Evolutionary conservation across 345 rosid genomes (phyloP).

Genomic region (Rubroshorea leprosula): DNA sequence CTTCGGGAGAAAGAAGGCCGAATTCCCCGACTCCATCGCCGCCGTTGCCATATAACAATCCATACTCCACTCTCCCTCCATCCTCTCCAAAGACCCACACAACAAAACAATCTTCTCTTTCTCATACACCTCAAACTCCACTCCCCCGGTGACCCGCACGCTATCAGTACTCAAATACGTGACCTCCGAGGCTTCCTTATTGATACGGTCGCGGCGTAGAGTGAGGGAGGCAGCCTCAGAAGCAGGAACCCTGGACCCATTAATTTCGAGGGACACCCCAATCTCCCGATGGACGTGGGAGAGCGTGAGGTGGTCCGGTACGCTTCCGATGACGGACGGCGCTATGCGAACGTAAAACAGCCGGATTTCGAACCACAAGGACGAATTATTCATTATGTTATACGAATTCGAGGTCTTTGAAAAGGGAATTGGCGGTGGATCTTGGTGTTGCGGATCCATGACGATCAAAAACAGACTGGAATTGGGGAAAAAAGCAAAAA

Average conservation of each 20-base stretch:
- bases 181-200: constrained; percentile 68
- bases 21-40: constrained; percentile 22
- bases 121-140: constrained; percentile 75
- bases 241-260: constrained; percentile 63
- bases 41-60: constrained; percentile 61
- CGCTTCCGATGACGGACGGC: constrained; percentile 49
- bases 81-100: constrained; percentile 77
- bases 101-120: constrained; percentile 44
- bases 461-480: background rate
- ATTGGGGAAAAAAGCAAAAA: background rate
- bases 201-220: constrained; percentile 74
- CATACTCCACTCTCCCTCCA: constrained; percentile 65
- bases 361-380: constrained; percentile 83
- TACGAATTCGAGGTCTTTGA: constrained; percentile 33
- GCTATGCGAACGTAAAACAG: constrained; percentile 76
- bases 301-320: constrained; percentile 65
- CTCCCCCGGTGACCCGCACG: constrained; percentile 69
- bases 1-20: constrained; percentile 56
- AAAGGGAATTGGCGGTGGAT: constrained; percentile 9
- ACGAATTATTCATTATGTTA: constrained; percentile 25
- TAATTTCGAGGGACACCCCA: constrained; percentile 75
- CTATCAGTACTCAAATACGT: constrained; percentile 82
- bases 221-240: constrained; percentile 45
- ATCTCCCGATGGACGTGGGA: constrained; percentile 65
- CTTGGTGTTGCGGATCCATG: constrained; percentile 28